Evolutionary conservation across 208 protist species (phyloP).

Genomic region (Leishmania gerbilli): DNA sequence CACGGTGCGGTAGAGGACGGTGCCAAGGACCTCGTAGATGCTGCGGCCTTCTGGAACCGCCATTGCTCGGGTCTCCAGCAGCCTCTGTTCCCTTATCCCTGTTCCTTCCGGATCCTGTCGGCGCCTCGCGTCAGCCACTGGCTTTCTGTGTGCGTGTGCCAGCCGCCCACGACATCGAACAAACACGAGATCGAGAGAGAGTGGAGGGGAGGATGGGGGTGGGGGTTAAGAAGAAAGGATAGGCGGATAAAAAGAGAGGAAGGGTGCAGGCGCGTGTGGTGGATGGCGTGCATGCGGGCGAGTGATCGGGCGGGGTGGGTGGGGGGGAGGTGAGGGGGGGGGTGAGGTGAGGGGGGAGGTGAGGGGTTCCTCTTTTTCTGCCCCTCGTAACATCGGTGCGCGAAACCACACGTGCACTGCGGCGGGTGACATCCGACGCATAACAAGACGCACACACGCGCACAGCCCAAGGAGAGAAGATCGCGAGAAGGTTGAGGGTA

Average conservation of each 20-base stretch:
- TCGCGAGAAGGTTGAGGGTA: background rate
- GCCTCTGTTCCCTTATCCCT: background rate
- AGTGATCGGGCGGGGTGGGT: too few species aligned
- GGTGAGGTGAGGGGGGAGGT: too few species aligned
- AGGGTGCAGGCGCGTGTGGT: too few species aligned
- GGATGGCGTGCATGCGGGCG: too few species aligned
- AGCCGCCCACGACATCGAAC: background rate
- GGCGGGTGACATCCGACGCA: background rate
- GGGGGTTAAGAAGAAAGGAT: too few species aligned
- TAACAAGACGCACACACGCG: background rate
- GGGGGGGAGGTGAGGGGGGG: background rate
- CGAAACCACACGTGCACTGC: background rate
- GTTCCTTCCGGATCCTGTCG: background rate
- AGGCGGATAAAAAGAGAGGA: too few species aligned
- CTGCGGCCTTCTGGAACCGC: conserved; percentile 41
- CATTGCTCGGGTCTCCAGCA: conserved; percentile 25
- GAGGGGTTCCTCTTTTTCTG: background rate
- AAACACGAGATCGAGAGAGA: background rate
- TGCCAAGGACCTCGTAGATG: conserved; percentile 73
- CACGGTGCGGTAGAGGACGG: conserved; percentile 68
- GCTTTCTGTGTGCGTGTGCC: background rate
- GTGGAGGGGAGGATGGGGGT: background rate
- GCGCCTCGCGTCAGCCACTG: background rate
- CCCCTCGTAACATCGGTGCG: background rate
- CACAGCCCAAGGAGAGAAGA: background rate